phyloP scores from a whole-genome alignment of 2,329 filamentous ascomycete species.

The Endocalyx cinctus region DNA sequence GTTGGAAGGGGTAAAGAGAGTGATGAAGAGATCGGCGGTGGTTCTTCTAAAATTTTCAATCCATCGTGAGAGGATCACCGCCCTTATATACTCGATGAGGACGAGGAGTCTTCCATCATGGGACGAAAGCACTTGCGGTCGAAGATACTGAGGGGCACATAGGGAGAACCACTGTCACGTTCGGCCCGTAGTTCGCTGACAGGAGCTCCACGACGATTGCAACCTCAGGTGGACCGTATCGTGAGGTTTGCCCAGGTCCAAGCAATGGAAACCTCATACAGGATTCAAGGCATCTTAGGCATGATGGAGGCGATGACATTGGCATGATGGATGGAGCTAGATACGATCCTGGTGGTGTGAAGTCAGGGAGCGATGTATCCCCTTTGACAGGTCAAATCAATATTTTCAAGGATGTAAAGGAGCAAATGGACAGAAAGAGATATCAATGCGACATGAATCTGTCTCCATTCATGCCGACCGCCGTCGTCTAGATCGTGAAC shows the following conservation, averaged over 20 bases:
- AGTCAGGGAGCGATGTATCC: conserved; percentile 8
- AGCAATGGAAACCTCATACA: not conserved
- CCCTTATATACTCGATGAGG: conserved; percentile 9
- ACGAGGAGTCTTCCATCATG: not conserved
- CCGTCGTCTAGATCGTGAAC: conserved; percentile 3
- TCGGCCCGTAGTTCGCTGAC: no score
- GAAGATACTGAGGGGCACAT: no score
- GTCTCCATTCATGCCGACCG: not conserved
- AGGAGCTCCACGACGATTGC: no score
- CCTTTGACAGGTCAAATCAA: conserved; percentile 10
- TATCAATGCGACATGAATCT: conserved; percentile 6
- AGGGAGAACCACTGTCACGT: no score
- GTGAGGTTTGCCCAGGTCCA: no score
- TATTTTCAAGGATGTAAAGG: conserved; percentile 14
- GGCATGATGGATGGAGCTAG: not conserved
- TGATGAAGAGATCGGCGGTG: not conserved
- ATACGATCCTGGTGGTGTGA: conserved; percentile 4
- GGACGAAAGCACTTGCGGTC: no score
- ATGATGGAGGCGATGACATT: not conserved
- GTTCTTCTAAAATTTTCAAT: no score
- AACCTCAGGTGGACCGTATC: conserved; percentile 1
- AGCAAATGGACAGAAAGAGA: conserved; percentile 8
- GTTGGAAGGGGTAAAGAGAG: conserved; percentile 10
- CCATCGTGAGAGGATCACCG: not conserved
- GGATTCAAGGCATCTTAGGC: not conserved